These are phyloP conservation scores for Stephania yunnanensis DNA, from an alignment of 164 flowering plant genomes.

Conservation along the genomic window DNA sequence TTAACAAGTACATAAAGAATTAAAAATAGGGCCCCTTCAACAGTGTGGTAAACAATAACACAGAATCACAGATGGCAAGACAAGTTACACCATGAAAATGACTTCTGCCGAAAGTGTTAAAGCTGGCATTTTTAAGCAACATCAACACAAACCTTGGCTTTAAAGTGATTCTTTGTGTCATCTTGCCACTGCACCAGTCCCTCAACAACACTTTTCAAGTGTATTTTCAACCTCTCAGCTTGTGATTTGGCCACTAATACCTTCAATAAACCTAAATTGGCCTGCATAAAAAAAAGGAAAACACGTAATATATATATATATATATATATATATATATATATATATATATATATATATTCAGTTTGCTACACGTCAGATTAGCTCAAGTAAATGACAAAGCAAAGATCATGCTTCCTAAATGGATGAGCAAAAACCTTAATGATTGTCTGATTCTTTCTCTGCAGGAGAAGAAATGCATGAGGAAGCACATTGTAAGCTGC, in stretches of 20 bases:
- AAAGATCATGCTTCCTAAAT: too few relatives aligned
- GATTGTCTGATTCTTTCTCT: constrained; percentile 81
- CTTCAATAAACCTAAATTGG: constrained; percentile 80
- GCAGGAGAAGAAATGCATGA: constrained; percentile 66
- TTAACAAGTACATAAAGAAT: neutral
- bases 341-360: too few relatives aligned
- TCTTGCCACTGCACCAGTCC: constrained; percentile 81
- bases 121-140: neutral
- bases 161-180: constrained; percentile 71
- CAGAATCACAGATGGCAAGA: too few relatives aligned
- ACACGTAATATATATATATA: constrained; percentile 3
- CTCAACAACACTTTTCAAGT: constrained; percentile 71
- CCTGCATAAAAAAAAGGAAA: constrained; percentile 44
- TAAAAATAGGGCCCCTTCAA: neutral
- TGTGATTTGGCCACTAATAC: constrained; percentile 88
- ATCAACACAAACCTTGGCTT: constrained; percentile 66
- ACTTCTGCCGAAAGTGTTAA: neutral
- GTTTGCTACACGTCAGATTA: neutral
- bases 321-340: too few relatives aligned
- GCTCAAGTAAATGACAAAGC: too few relatives aligned
- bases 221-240: constrained; percentile 57
- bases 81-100: neutral
- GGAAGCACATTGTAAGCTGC: constrained; percentile 71
- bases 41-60: neutral
- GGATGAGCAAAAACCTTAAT: constrained; percentile 38